These are phyloP conservation scores for Fonsecaea erecta DNA, from an alignment of 2,329 filamentous ascomycete species.

Conservation along the genomic window DNA sequence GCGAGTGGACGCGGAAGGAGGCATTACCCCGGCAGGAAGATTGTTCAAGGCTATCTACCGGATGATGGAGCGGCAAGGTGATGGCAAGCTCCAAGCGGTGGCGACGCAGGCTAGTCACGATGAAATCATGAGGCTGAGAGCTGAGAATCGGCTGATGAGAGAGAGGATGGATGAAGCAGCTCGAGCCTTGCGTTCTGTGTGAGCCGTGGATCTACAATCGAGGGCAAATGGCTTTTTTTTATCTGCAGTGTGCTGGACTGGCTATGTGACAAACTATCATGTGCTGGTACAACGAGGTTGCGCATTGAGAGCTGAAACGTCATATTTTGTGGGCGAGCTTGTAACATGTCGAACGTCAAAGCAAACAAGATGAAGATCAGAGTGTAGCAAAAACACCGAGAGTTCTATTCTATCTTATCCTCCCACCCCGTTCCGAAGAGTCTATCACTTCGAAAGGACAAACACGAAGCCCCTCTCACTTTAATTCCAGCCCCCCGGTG, in stretches of 20 bases:
- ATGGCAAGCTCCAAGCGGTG: neutral
- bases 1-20: slow-evolving; percentile 20
- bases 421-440: neutral
- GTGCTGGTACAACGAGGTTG: neutral
- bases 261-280: neutral
- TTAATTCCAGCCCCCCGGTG: neutral
- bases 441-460: neutral
- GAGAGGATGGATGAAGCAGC: neutral
- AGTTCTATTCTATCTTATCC: slow-evolving; percentile 11
- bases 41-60: slow-evolving; percentile 14
- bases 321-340: neutral
- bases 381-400: neutral
- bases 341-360: neutral
- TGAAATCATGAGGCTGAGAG: neutral
- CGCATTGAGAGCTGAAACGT: neutral
- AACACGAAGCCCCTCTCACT: neutral
- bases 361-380: neutral
- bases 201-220: neutral
- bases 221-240: neutral
- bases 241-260: neutral
- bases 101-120: neutral
- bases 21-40: slow-evolving; percentile 23
- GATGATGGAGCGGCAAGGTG: slow-evolving; percentile 19
- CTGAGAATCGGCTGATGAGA: slow-evolving; percentile 1
- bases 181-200: neutral